phyloP scores from a whole-genome alignment of 768 basidiomycete species.

The Serendipita indica region DNA sequence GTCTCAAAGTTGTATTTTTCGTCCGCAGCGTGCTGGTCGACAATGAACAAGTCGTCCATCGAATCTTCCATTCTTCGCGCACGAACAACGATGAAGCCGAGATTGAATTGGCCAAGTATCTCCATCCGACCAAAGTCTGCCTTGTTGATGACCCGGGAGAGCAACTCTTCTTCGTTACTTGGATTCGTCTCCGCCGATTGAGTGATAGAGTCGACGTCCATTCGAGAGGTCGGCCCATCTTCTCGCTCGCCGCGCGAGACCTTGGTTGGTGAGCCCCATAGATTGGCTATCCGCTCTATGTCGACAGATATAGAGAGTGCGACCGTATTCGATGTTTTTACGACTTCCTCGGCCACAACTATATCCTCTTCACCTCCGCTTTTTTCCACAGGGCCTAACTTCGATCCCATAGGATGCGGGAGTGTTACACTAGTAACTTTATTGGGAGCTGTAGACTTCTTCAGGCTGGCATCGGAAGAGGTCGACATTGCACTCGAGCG shows the following conservation, averaged over 20 bases:
- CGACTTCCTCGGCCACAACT: no score
- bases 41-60: slow-evolving; percentile 85
- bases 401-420: no score
- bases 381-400: no score
- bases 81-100: slow-evolving; percentile 82
- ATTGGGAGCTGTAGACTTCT: no score
- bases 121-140: slow-evolving; percentile 73
- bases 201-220: slow-evolving; percentile 16
- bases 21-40: slow-evolving; percentile 95
- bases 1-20: slow-evolving; percentile 99
- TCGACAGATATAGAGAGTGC: background rate
- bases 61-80: slow-evolving; percentile 27
- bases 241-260: background rate
- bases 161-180: slow-evolving; percentile 41
- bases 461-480: no score
- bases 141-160: slow-evolving; percentile 78
- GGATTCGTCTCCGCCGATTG: slow-evolving; percentile 42
- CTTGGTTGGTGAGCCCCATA: background rate
- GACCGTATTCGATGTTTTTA: background rate
- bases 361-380: no score
- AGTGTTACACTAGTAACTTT: no score
- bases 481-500: no score
- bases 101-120: slow-evolving; percentile 86
- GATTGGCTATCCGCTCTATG: background rate
- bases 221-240: no score